These are phyloP conservation scores for Phytophthora idaei DNA, from an alignment of 352 stramenopile species.

Conservation along the genomic window DNA sequence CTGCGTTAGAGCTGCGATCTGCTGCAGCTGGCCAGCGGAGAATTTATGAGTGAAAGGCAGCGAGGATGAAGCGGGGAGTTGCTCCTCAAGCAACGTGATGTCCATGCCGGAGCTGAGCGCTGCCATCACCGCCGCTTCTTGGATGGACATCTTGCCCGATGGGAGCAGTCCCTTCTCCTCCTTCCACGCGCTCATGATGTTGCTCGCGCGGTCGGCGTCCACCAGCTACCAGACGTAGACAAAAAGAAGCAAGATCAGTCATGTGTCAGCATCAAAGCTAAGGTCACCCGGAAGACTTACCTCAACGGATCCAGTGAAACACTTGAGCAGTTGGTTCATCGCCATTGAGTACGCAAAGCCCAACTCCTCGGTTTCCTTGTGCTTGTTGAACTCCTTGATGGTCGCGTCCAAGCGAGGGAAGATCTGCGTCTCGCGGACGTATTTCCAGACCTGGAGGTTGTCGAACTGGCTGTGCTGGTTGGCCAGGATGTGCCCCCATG, in stretches of 20 bases:
- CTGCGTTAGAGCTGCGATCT: conserved; percentile 34
- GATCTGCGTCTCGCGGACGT: conserved; percentile 85
- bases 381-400: conserved; percentile 55
- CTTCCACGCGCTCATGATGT: conserved; percentile 46
- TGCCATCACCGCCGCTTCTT: conserved; percentile 63
- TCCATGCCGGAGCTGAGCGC: conserved; percentile 61
- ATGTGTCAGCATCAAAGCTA: neutral
- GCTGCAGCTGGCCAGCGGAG: conserved; percentile 45
- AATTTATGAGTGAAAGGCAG: conserved; percentile 46
- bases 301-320: conserved; percentile 81
- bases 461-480: conserved; percentile 85
- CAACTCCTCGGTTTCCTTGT: conserved; percentile 77
- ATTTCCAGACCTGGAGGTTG: conserved; percentile 86
- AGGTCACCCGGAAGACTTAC: conserved; percentile 35
- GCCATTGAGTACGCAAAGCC: conserved; percentile 83
- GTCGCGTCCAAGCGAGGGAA: conserved; percentile 67
- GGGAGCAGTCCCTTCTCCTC: conserved; percentile 34
- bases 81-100: conserved; percentile 67
- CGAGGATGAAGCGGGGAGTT: conserved; percentile 45
- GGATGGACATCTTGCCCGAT: conserved; percentile 35
- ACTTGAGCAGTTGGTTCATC: conserved; percentile 80
- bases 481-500: conserved; percentile 82
- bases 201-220: conserved; percentile 51
- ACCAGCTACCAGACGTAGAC: conserved; percentile 41
- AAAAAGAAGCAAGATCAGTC: conserved; percentile 18